These are phyloP conservation scores for Skeletonema marinoi DNA, from an alignment of 108 stramenopile genomes.

Conservation along the genomic window DNA sequence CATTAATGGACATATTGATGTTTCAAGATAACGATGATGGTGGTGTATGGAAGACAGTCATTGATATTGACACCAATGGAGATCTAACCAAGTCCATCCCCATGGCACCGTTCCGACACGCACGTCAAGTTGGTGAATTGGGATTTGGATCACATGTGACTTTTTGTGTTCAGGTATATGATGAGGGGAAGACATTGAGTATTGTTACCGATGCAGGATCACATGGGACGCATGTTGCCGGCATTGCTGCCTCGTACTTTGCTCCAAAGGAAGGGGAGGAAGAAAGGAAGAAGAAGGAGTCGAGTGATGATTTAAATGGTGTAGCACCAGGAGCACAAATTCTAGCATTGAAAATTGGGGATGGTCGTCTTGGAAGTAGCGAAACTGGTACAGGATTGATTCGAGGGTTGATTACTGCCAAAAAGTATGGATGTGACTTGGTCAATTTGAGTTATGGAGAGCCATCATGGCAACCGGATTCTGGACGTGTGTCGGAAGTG, in stretches of 20 bases:
- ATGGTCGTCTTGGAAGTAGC: constrained; percentile 82
- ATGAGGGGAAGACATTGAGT: constrained; percentile 69
- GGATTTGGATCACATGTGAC: constrained; percentile 58
- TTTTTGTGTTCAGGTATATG: constrained; percentile 78
- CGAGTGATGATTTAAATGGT: constrained; percentile 58
- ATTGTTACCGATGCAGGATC: constrained; percentile 86
- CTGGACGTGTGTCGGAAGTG: constrained; percentile 69
- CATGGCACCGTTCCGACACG: constrained; percentile 65
- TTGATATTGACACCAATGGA: constrained; percentile 64
- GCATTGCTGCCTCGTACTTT: constrained; percentile 76
- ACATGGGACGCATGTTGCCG: constrained; percentile 95
- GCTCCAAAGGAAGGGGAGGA: background rate
- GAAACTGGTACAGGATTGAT: constrained; percentile 86
- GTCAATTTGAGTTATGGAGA: constrained; percentile 93
- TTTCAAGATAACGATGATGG: constrained; percentile 52
- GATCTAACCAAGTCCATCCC: constrained; percentile 56
- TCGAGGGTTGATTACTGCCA: constrained; percentile 82
- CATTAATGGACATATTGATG: constrained; percentile 75
- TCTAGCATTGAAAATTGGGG: constrained; percentile 89
- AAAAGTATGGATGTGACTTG: constrained; percentile 75
- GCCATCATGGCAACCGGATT: constrained; percentile 59
- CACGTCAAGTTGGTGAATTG: constrained; percentile 56
- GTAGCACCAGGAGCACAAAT: constrained; percentile 93
- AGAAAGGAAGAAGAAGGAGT: background rate
- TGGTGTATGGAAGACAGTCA: constrained; percentile 56